Base-by-base conservation (phyloP, 1,284 basidiomycete species). In the Marasmius fiardii region DNA sequence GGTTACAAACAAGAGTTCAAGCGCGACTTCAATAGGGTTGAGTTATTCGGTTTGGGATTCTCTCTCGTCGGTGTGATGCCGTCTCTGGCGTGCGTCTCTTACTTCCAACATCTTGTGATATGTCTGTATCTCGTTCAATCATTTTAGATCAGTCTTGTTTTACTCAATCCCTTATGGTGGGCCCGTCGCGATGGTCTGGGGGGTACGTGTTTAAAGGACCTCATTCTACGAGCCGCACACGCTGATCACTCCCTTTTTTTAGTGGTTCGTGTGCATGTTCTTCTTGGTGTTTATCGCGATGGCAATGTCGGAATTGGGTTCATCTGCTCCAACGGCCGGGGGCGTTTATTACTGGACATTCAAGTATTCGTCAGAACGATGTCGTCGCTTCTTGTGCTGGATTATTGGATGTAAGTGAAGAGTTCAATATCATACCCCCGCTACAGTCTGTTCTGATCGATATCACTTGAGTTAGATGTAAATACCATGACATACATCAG, bases 401-500 rank as follows among this genome's bases (percentile, higher is more conserved):
- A 52, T 64, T 18, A 58, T 65, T 33, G 64, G 64, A 53, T 65
- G 63, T 63, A 12, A 20, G 59, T 53, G 2, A n/a, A n/a, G n/a
- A n/a, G n/a, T n/a, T n/a, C n/a, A n/a, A 26, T 24, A 23, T 6
- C n/a, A 23, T 26, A 18, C 23, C 26, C 16, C 8, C 28, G 12
- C n/a, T 26, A 10, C 4, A 31, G 28, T 10, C 28, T 4, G 28
- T 4, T 4, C 4, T 31, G 28, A 31, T 10, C 5, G 28, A 31
- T 31, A 4, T 4, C 4, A 4, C 28, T 31, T 31, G 10, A 4
- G 28, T 31, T 31, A 31, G 28, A 31, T 10, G 10, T 31, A 4
- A 90, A 90, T 59, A 88, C 88, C 0, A 76, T 92, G 33, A 88
- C 87, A 1, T 83, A 81, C 28, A 80, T 92, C 54, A 71, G 86